A percentile compares a stretch with the other conserved stretches of the same genome.
These are phyloP conservation scores for Xylaria intraflava DNA, from an alignment of 495 filamentous ascomycete species.

Conservation along the genomic window DNA sequence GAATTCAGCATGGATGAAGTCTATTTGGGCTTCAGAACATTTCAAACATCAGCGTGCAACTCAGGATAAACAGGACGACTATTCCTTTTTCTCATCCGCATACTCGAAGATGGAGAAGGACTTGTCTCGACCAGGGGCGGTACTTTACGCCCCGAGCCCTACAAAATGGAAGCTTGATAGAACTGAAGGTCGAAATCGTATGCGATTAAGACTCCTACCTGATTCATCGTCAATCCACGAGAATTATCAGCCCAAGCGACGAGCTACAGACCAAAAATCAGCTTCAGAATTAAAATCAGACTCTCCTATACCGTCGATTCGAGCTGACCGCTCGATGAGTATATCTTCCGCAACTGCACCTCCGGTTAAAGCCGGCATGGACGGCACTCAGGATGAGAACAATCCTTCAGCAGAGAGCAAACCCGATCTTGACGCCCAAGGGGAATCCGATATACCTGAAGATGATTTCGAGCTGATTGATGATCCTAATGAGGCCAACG, in stretches of 20 bases:
- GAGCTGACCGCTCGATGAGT: conserved; percentile 13
- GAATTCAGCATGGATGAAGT: conserved; percentile 84
- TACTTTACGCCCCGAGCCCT: conserved; percentile 59
- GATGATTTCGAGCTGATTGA: conserved; percentile 95
- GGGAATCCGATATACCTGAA: conserved; percentile 48
- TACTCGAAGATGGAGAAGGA: conserved; percentile 69
- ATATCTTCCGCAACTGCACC: conserved; percentile 9
- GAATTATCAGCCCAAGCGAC: conserved; percentile 82
- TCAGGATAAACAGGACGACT: conserved; percentile 89
- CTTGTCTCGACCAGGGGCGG: conserved; percentile 66
- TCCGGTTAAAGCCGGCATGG: conserved; percentile 17
- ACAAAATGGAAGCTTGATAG: conserved; percentile 87
- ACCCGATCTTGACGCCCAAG: conserved; percentile 8
- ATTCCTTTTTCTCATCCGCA: conserved; percentile 61
- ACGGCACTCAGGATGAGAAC: conserved; percentile 21
- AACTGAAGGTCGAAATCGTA: conserved; percentile 91
- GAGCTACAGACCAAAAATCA: conserved; percentile 30
- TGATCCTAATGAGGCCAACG: conserved; percentile 67
- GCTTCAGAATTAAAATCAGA: conserved; percentile 36
- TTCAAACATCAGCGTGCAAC: conserved; percentile 78
- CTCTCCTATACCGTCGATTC: conserved; percentile 24
- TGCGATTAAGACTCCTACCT: conserved; percentile 79
- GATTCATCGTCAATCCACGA: conserved; percentile 61
- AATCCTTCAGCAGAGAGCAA: conserved; percentile 23
- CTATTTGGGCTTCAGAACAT: conserved; percentile 86